phyloP scores from a whole-genome alignment of 2,329 filamentous ascomycete species.

The Rhynchosporium secalis region DNA sequence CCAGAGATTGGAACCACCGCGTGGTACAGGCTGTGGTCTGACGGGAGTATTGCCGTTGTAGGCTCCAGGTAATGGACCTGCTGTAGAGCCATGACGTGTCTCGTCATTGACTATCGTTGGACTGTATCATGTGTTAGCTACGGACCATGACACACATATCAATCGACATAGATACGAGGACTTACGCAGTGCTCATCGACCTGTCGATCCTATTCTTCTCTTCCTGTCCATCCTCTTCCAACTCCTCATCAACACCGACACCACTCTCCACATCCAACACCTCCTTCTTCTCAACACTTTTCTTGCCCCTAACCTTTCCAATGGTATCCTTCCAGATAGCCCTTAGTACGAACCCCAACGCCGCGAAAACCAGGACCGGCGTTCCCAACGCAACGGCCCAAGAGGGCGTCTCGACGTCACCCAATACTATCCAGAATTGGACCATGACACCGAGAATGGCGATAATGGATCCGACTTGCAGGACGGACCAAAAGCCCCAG shows the following conservation, averaged over 20 bases:
- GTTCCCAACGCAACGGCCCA: slow-evolving; percentile 62
- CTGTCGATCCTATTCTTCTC: slow-evolving; percentile 10
- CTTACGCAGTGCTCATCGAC: slow-evolving; percentile 22
- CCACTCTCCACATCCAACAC: slow-evolving; percentile 12
- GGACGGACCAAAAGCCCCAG: slow-evolving; percentile 62
- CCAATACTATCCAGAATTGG: slow-evolving; percentile 51
- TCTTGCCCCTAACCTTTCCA: slow-evolving; percentile 11
- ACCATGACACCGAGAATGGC: slow-evolving; percentile 59
- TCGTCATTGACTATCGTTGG: slow-evolving; percentile 19
- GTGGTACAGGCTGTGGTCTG: neutral
- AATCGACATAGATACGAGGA: neutral
- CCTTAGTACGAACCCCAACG: slow-evolving; percentile 43
- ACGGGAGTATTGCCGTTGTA: neutral
- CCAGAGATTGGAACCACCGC: slow-evolving; percentile 15
- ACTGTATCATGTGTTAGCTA: slow-evolving; percentile 8
- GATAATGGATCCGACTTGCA: slow-evolving; percentile 58
- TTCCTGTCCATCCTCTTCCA: neutral
- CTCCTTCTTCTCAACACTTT: neutral
- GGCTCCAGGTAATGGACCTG: neutral
- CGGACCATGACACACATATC: neutral
- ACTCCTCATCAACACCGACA: slow-evolving; percentile 12
- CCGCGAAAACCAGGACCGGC: slow-evolving; percentile 56
- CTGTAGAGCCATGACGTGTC: neutral
- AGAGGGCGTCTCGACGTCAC: slow-evolving; percentile 53
- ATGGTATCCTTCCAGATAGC: slow-evolving; percentile 21